Conservation (phyloP, 2,329 filamentous ascomycete genomes). For the Ceratocystis ficicola region DNA sequence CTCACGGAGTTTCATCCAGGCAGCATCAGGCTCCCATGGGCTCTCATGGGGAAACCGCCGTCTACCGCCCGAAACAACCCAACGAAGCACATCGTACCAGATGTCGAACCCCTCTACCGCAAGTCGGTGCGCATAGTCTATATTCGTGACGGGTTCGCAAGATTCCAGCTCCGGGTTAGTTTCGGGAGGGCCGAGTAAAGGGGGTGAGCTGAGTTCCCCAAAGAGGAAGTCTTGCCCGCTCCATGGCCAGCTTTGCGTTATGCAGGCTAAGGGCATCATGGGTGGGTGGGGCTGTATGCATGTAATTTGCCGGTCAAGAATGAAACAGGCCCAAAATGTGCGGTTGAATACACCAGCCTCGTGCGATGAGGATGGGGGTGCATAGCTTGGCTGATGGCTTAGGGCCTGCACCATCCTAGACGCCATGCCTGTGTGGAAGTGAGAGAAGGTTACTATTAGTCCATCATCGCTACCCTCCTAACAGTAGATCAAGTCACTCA, state of each 20-base stretch:
- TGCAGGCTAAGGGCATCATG: constrained; percentile 30
- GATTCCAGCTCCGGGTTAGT: not conserved
- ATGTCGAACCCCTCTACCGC: constrained; percentile 35
- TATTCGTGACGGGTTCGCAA: constrained; percentile 26
- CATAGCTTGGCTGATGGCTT: not conserved
- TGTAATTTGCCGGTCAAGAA: constrained; percentile 36
- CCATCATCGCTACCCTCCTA: not conserved
- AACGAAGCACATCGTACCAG: constrained; percentile 33
- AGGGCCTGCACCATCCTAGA: constrained; percentile 14
- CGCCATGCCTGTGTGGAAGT: constrained; percentile 9
- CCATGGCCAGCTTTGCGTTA: constrained; percentile 28
- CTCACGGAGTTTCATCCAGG: constrained; percentile 28
- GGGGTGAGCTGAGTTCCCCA: constrained; percentile 26
- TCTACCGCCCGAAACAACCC: constrained; percentile 34
- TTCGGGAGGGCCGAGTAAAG: not conserved
- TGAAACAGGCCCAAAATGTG: constrained; percentile 37
- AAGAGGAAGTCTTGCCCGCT: constrained; percentile 33
- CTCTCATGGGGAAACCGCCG: constrained; percentile 31
- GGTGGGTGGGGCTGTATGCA: constrained; percentile 33
- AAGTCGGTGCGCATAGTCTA: constrained; percentile 23
- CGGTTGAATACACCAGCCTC: constrained; percentile 17
- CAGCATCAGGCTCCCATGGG: constrained; percentile 32
- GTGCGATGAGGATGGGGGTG: not conserved
- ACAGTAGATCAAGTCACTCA: not conserved
- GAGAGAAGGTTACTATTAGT: not conserved